Percentiles rank a stretch among this genome's conserved stretches.
Conservation (phyloP, 192 early-diverging fungal species). For the Spinellus fusiger region DNA sequence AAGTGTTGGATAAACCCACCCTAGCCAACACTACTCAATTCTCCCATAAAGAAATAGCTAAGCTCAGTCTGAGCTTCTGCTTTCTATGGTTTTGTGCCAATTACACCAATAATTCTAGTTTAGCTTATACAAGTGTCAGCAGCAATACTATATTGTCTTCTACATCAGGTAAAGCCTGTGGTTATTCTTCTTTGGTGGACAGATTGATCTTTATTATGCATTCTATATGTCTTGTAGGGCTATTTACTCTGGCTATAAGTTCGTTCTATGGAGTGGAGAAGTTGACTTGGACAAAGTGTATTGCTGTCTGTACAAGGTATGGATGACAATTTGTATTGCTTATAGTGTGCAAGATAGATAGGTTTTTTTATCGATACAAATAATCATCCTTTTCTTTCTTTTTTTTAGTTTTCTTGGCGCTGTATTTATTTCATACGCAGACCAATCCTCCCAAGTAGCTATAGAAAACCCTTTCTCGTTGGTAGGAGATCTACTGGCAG, state of each 20-base stretch:
- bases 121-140: constrained; percentile 69
- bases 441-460: constrained; percentile 25
- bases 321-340: not conserved
- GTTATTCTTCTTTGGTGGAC: no score
- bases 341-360: not conserved
- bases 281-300: constrained; percentile 46
- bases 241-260: constrained; percentile 71
- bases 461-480: constrained; percentile 15
- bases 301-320: constrained; percentile 52
- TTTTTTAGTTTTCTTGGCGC: constrained; percentile 53
- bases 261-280: constrained; percentile 52
- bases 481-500: constrained; percentile 62
- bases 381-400: not conserved
- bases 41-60: constrained; percentile 39
- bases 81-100: constrained; percentile 78
- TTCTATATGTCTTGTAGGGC: constrained; percentile 22
- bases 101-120: constrained; percentile 63
- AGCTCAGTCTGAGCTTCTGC: constrained; percentile 63
- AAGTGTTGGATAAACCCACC: no score
- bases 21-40: constrained; percentile 4
- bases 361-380: not conserved
- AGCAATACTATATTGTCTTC: constrained; percentile 72
- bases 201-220: no score
- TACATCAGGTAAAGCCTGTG: constrained; percentile 47
- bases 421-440: constrained; percentile 50